These are phyloP conservation scores for Acanthamoeba castellanii DNA, from an alignment of 208 protist genomes.

Conservation along the genomic window DNA sequence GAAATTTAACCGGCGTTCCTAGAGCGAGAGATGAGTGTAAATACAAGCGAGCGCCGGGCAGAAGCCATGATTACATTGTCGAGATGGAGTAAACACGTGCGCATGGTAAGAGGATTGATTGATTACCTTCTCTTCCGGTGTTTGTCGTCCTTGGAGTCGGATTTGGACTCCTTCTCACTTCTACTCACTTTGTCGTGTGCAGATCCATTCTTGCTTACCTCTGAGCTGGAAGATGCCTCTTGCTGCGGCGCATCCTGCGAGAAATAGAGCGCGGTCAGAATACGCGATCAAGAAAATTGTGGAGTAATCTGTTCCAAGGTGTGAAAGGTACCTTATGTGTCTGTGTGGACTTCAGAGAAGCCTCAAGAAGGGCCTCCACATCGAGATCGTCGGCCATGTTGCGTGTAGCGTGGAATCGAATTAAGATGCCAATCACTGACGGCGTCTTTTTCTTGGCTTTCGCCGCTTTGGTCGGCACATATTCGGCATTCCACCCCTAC, in stretches of 20 bases:
- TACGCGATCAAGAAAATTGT: too few species aligned
- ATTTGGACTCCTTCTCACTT: constrained; percentile 43
- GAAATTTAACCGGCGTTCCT: constrained; percentile 48
- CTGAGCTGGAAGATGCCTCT: background rate
- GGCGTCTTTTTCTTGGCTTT: background rate
- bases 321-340: background rate
- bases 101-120: background rate
- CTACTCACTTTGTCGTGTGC: background rate
- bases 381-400: constrained; percentile 76
- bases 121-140: constrained; percentile 66
- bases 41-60: background rate
- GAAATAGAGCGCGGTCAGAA: background rate
- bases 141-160: constrained; percentile 49
- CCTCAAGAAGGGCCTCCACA: constrained; percentile 71
- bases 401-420: background rate
- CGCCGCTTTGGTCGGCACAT: too few species aligned
- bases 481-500: too few species aligned
- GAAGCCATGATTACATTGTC: background rate
- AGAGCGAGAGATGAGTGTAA: background rate
- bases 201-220: constrained; percentile 41
- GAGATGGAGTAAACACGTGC: background rate
- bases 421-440: background rate
- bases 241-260: background rate
- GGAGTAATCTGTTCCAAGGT: background rate
- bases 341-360: constrained; percentile 53